Percentiles rank a stretch among this genome's conserved stretches.
phyloP scores from a whole-genome alignment of 805 yeast genomes.

The Saccharomycopsis sp. region DNA sequence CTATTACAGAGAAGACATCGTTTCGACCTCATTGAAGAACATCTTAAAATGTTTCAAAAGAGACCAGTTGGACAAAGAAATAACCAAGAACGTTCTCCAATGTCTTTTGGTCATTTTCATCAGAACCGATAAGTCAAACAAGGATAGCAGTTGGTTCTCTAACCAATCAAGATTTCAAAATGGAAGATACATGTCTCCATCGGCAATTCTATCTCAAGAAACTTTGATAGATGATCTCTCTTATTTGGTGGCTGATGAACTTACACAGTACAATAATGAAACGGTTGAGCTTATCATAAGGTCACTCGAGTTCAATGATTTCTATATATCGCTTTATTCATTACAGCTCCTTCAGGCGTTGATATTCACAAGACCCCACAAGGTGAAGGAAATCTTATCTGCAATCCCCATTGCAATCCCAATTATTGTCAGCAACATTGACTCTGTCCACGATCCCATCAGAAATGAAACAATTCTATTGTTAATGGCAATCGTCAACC shows the following conservation, averaged over 20 bases:
- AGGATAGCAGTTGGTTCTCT: conserved; percentile 55
- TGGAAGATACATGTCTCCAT: conserved; percentile 74
- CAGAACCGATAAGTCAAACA: conserved; percentile 37
- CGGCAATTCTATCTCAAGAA: conserved; percentile 38
- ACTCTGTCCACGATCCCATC: conserved; percentile 70
- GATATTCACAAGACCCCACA: conserved; percentile 61
- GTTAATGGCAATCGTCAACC: conserved; percentile 73
- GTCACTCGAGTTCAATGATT: conserved; percentile 47
- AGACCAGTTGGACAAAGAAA: conserved; percentile 61
- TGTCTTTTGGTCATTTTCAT: conserved; percentile 76
- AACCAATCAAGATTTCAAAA: conserved; percentile 65
- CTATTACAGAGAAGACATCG: conserved; percentile 82
- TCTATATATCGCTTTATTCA: conserved; percentile 72
- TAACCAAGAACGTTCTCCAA: conserved; percentile 74
- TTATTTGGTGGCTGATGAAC: conserved; percentile 90
- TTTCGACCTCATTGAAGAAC: conserved; percentile 60
- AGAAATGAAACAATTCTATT: conserved; percentile 81
- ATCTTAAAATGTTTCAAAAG: conserved; percentile 42
- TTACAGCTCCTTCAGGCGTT: conserved; percentile 80
- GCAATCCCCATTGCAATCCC: conserved; percentile 75
- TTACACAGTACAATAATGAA: conserved; percentile 49
- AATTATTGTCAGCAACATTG: conserved; percentile 52
- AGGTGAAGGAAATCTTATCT: conserved; percentile 66
- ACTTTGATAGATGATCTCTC: conserved; percentile 70
- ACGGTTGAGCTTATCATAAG: conserved; percentile 41